phyloP scores from a whole-genome alignment of 345 rosid species.

The Euphorbia lathyris region DNA sequence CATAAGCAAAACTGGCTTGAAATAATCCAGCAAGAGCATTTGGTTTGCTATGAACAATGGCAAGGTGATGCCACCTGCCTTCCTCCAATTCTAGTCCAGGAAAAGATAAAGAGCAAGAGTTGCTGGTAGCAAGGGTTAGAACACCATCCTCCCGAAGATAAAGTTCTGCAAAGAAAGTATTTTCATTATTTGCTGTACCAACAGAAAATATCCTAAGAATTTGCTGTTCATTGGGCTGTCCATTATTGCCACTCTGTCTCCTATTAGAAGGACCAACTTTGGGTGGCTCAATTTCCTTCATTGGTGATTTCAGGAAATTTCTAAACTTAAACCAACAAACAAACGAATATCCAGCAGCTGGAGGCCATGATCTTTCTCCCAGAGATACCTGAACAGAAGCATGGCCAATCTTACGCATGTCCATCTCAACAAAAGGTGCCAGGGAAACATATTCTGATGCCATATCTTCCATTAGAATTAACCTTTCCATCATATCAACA shows the following conservation, averaged over 20 bases:
- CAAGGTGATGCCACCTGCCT: slow-evolving; percentile 99
- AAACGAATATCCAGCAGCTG: slow-evolving; percentile 99
- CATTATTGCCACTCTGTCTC: slow-evolving; percentile 44
- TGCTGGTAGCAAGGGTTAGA: slow-evolving; percentile 95
- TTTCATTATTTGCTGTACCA: slow-evolving; percentile 73
- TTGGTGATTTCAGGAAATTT: slow-evolving; percentile 60
- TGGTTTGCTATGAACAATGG: slow-evolving; percentile 98
- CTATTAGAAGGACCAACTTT: slow-evolving; percentile 50
- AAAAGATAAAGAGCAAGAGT: slow-evolving; percentile 78
- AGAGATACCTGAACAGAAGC: slow-evolving; percentile 96
- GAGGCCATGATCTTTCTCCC: slow-evolving; percentile 99
- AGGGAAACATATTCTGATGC: slow-evolving; percentile 74
- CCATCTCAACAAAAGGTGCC: slow-evolving; percentile 96
- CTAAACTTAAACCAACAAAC: slow-evolving; percentile 97
- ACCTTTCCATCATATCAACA: slow-evolving; percentile 91
- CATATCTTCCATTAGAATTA: slow-evolving; percentile 85
- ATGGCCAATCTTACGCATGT: slow-evolving; percentile 92
- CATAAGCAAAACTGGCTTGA: slow-evolving; percentile 97
- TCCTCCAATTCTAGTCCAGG: slow-evolving; percentile 93
- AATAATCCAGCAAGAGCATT: slow-evolving; percentile 99
- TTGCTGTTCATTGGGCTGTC: slow-evolving; percentile 56
- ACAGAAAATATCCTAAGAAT: slow-evolving; percentile 88
- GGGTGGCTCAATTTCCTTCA: slow-evolving; percentile 57
- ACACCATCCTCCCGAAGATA: slow-evolving; percentile 92
- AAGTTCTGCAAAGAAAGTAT: slow-evolving; percentile 79